These are phyloP conservation scores for Phylloporus scabripes DNA, from an alignment of 768 basidiomycete genomes.

Conservation along the genomic window DNA sequence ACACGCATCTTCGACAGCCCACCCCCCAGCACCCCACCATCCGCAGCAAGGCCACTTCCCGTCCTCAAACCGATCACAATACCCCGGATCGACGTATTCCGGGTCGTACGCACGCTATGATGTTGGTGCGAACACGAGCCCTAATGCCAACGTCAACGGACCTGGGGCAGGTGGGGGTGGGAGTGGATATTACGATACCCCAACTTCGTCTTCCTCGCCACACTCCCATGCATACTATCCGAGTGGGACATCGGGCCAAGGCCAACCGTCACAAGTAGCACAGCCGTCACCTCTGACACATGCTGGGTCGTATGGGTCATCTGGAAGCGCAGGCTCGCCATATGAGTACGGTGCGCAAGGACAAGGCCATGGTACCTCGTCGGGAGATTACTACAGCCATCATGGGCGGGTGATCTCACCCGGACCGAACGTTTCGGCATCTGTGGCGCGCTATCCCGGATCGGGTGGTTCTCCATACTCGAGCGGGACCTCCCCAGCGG, in stretches of 20 bases:
- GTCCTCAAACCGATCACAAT: constrained; percentile 25
- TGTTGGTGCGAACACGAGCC: constrained; percentile 23
- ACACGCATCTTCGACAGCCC: constrained; percentile 18
- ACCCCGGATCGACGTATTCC: constrained; percentile 20
- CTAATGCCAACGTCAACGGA: constrained; percentile 7
- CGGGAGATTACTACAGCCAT: constrained; percentile 24
- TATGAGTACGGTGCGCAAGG: constrained; percentile 21
- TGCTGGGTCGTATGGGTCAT: constrained; percentile 18
- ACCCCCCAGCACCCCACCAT: constrained; percentile 17
- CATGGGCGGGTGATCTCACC: constrained; percentile 19
- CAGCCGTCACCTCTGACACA: constrained; percentile 17
- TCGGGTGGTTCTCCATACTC: constrained; percentile 6
- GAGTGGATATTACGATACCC: constrained; percentile 24
- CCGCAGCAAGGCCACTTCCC: constrained; percentile 23
- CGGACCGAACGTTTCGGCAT: constrained; percentile 11
- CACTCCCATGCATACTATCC: constrained; percentile 21
- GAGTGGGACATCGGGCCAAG: constrained; percentile 15
- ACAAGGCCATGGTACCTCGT: constrained; percentile 15
- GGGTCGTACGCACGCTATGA: constrained; percentile 26
- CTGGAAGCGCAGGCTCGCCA: constrained; percentile 20
- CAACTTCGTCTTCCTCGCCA: constrained; percentile 18
- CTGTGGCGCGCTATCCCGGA: constrained; percentile 14
- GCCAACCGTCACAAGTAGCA: constrained; percentile 17
- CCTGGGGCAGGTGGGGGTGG: constrained; percentile 8
- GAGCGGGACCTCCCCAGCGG: background rate